phyloP scores from a whole-genome alignment of 2,329 filamentous ascomycete species.

The Penicillium corylophilum region DNA sequence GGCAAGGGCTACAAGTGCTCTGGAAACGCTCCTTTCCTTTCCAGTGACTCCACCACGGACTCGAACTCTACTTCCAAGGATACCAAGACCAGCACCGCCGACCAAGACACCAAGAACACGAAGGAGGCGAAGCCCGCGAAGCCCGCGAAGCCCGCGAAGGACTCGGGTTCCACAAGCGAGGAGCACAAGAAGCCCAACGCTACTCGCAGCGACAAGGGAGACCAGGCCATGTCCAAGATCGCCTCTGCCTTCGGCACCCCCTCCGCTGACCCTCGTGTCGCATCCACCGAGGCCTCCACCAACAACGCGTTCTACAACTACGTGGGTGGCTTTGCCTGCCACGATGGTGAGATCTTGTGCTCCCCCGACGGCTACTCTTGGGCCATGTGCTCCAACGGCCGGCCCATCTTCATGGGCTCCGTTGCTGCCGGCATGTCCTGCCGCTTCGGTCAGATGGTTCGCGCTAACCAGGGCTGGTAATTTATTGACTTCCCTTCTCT shows the following conservation, averaged over 20 bases:
- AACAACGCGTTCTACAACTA: slow-evolving; percentile 18
- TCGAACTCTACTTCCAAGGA: background rate
- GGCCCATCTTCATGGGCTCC: slow-evolving; percentile 36
- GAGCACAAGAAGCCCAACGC: slow-evolving; percentile 16
- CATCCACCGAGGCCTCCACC: slow-evolving; percentile 14
- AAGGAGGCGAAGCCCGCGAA: background rate
- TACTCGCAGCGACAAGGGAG: slow-evolving; percentile 6
- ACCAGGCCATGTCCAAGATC: slow-evolving; percentile 14
- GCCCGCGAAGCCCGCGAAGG: slow-evolving; percentile 3
- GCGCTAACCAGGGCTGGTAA: background rate
- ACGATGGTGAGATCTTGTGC: slow-evolving; percentile 34
- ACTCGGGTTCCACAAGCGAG: slow-evolving; percentile 19
- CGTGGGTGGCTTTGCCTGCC: slow-evolving; percentile 19
- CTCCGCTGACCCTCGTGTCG: slow-evolving; percentile 10
- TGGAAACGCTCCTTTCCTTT: slow-evolving; percentile 32
- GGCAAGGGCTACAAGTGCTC: slow-evolving; percentile 39
- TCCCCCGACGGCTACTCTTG: slow-evolving; percentile 32
- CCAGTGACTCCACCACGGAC: background rate
- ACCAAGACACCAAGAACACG: background rate
- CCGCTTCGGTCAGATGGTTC: slow-evolving; percentile 24
- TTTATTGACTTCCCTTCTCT: background rate
- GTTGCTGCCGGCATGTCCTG: slow-evolving; percentile 41
- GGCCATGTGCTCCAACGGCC: slow-evolving; percentile 35
- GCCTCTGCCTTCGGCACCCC: slow-evolving; percentile 11
- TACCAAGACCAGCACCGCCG: background rate